Conservation (phyloP, 2,329 filamentous ascomycete genomes). For the Tolypocladium tundrense region DNA sequence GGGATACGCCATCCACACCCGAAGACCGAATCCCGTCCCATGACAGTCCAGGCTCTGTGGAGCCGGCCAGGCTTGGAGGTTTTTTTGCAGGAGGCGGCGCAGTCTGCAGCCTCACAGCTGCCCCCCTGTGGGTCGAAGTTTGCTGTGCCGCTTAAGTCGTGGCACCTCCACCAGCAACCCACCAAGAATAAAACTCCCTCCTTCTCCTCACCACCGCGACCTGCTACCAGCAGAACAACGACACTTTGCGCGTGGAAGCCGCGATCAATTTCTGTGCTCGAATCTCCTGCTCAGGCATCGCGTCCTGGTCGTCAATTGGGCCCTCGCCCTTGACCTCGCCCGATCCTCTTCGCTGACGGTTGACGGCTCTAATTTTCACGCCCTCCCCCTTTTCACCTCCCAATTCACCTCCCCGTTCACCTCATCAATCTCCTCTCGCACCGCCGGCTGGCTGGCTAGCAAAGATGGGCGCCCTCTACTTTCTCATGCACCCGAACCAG, state of each 20-base stretch:
- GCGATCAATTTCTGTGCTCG: neutral
- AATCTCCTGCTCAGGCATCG: neutral
- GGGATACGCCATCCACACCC: neutral
- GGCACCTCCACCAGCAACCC: neutral
- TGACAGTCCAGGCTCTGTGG: neutral
- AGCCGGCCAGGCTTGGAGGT: neutral
- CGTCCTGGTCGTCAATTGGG: neutral
- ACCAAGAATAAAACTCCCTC: neutral
- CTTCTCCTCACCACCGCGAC: neutral
- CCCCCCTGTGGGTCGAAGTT: neutral
- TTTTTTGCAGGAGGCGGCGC: neutral
- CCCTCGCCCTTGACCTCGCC: neutral
- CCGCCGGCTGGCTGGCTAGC: constrained; percentile 3
- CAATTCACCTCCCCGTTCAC: neutral
- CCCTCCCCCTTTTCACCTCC: neutral
- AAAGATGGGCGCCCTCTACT: constrained; percentile 59
- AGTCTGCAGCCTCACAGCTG: neutral
- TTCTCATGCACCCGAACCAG: constrained; percentile 63
- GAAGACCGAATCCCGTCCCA: neutral
- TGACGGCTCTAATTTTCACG: neutral
- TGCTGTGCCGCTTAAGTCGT: neutral
- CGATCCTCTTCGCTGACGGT: neutral
- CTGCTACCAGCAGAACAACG: neutral
- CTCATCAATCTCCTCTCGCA: neutral
- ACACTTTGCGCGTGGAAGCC: neutral